Conservation (phyloP, 805 yeast genomes). For the Yamadazyma tumulicola region DNA sequence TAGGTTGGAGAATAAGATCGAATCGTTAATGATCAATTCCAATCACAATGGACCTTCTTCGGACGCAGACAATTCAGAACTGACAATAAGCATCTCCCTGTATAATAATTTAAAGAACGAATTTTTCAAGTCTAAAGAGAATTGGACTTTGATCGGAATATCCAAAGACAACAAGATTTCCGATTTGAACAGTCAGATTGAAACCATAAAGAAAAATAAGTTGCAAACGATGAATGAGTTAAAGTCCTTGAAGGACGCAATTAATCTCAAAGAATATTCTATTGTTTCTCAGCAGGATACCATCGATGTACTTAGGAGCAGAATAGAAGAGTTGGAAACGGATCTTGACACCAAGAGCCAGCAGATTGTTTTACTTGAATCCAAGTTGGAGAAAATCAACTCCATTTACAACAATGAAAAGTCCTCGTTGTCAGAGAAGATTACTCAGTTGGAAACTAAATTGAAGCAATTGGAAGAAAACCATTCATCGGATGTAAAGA, state of each 20-base stretch:
- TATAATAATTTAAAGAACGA: conserved; percentile 64
- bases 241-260: conserved; percentile 14
- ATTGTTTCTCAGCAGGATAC: conserved; percentile 21
- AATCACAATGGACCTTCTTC: conserved; percentile 6
- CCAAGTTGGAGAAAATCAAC: conserved; percentile 20
- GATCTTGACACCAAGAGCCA: conserved; percentile 3
- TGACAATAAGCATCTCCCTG: conserved; percentile 31
- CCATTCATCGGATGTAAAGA: neutral
- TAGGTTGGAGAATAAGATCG: conserved; percentile 67
- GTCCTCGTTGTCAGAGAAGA: conserved; percentile 22
- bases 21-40: conserved; percentile 57
- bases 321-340: neutral
- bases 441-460: conserved; percentile 12
- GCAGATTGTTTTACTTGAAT: conserved; percentile 1
- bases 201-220: conserved; percentile 26
- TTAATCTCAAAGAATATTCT: conserved; percentile 21
- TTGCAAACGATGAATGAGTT: conserved; percentile 30
- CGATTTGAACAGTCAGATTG: conserved; percentile 25
- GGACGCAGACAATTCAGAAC: conserved; percentile 18
- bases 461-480: neutral
- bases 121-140: conserved; percentile 70
- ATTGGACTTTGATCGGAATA: conserved; percentile 80
- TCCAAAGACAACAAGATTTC: conserved; percentile 50
- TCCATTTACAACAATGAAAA: conserved; percentile 30
- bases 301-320: conserved; percentile 3